Evolutionary conservation across 371 early-diverging fungal genomes (phyloP), one percentile per base, ranked within the genome.

Genomic region (Mortierella polycephala): DNA sequence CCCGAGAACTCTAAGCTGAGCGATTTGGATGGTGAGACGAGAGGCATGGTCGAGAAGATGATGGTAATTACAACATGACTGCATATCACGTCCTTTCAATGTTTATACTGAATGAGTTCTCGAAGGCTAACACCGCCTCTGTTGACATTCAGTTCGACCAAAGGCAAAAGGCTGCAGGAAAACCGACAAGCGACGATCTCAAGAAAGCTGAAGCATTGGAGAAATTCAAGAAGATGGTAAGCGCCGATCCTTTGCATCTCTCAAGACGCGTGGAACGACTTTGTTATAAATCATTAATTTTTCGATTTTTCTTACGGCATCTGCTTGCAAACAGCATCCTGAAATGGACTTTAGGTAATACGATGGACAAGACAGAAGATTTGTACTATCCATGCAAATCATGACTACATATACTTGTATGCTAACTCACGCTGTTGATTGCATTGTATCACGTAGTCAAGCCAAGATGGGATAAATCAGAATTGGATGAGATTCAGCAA

Each of bases 21-120:
- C 42, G 97, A 97, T 69, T 75, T 97, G 71, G 96, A 97, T 81
- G 94, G 94, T 45, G 97, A 97, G 66, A 96, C 97, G 0, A 84
- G 96, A 41, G 85, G 91, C 44, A 94, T 96, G 94, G 96, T 95
- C 42, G 91, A 92, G 65, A 92, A 92, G 62, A 91, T 92, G 93
- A 91, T 92, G 91, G 90, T 89, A 85, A 69, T 60, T 2, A 39
- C 18, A 18, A 45, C 9, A 16, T 40, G 1, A 11, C 55, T 30
- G n/a, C 55, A 21, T 10, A 21, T 2, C 20, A 9, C 11, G 50
- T 10, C 20, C 14, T 42, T 64, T 47, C 18, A 47, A 30, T 47
- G 45, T 40, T 16, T 16, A 14, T 10, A 20, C 56, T 39, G 40
- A 7, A 11, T 60, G n/a, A n/a, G n/a, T n/a, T n/a, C n/a, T n/a